Base-by-base conservation (phyloP, 2,329 filamentous ascomycete genomes). In the Apiospora aurea region DNA sequence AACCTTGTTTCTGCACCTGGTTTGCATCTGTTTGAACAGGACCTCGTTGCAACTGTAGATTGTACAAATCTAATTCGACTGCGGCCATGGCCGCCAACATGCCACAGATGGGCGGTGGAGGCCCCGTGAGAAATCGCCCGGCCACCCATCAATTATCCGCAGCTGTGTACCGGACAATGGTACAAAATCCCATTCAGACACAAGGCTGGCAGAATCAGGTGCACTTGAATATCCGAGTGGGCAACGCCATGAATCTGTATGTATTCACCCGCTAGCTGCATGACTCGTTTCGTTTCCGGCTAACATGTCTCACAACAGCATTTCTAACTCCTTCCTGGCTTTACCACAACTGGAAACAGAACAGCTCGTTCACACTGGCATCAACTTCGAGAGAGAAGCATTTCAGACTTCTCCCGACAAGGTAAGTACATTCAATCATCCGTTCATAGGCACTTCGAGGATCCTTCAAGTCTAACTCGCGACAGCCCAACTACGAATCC, bases 51-150 rank as follows among this genome's bases (percentile, higher is more conserved):
- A 70, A 64, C 57, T 64, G 21, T 71, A 64, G 34, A 64, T 67
- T 67, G 72, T 70, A 72, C 34, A 64, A 64, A 64, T 64, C 18
- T 41, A n/a, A 64, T 72, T 21, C 72, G 69, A 72, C 73, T 75
- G 85, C 85, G 84, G 86, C 86, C 81, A 90, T 90, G 88, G 88
- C 88, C 83, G 87, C 86, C 79, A 89, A 89, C 76, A 86, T 90
- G 82, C 85, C 86, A 80, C 87, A 88, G 77, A 89, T 90, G 87
- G 84, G 82, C 78, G 82, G 81, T 73, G 82, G 81, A 75, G 84
- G 82, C 79, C 82, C 86, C 80, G 82, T 86, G 79, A 82, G 82
- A 76, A 82, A 79, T 74, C 81, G 81, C 73, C 83, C 83, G 71
- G 79, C 80, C 66, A 78, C 80, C 53, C 79, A 84, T 74, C 84